A percentile compares a stretch with the other conserved stretches of the same genome.
These are phyloP conservation scores for Spongiforma sp. DNA, from an alignment of 1,284 basidiomycete genomes.

Conservation along the genomic window DNA sequence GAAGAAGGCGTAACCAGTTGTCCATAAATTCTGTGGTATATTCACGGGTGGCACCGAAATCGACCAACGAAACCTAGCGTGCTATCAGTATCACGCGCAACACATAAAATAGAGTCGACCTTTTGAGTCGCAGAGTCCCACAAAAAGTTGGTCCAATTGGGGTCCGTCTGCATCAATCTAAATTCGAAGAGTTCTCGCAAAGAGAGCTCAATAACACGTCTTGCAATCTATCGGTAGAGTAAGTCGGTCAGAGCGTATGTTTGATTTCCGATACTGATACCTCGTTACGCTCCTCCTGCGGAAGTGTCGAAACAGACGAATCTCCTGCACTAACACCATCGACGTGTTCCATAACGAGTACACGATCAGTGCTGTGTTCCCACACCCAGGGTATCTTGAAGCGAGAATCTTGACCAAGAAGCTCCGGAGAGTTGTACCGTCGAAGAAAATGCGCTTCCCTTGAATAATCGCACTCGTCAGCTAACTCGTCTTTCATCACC, in stretches of 20 bases:
- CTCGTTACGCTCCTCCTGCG: slow-evolving; percentile 75
- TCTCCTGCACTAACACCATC: slow-evolving; percentile 84
- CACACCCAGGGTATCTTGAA: slow-evolving; percentile 91
- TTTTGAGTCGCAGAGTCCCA: slow-evolving; percentile 73
- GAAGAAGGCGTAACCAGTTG: slow-evolving; percentile 82
- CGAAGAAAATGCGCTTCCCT: slow-evolving; percentile 83
- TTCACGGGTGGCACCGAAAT: slow-evolving; percentile 94
- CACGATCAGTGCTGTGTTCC: slow-evolving; percentile 78
- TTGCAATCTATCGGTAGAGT: slow-evolving; percentile 70
- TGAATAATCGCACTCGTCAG: slow-evolving; percentile 94
- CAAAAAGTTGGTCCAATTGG: slow-evolving; percentile 98
- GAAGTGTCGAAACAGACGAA: slow-evolving; percentile 53
- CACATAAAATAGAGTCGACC: slow-evolving; percentile 36
- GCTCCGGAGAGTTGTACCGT: slow-evolving; percentile 59
- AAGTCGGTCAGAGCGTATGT: neutral
- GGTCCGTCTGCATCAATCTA: slow-evolving; percentile 97
- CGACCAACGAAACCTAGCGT: slow-evolving; percentile 83
- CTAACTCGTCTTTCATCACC: slow-evolving; percentile 92
- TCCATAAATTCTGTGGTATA: slow-evolving; percentile 92
- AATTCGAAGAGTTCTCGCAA: slow-evolving; percentile 92
- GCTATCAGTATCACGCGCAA: neutral
- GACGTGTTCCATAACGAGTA: slow-evolving; percentile 92
- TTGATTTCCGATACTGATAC: slow-evolving; percentile 46
- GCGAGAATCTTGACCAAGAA: slow-evolving; percentile 62
- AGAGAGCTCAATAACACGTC: slow-evolving; percentile 84